A percentile compares a stretch with the other conserved stretches of the same genome.
These are phyloP conservation scores for Samsoniella hepiali DNA, from an alignment of 2,329 filamentous ascomycete genomes.

Conservation along the genomic window DNA sequence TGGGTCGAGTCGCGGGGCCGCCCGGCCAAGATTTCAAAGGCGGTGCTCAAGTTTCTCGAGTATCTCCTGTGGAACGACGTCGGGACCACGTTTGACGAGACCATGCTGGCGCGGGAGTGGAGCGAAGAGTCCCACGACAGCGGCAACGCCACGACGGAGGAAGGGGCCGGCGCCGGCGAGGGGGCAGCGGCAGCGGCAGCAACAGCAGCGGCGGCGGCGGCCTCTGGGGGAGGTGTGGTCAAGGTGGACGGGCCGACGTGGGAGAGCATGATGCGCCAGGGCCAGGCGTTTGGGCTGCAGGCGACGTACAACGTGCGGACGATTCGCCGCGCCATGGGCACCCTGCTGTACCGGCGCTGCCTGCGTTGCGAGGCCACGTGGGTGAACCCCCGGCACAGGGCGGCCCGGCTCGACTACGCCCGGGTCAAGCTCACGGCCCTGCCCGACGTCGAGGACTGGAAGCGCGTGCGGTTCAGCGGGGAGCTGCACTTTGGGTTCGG, in stretches of 20 bases:
- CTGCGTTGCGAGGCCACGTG: constrained; percentile 30
- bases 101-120: background rate
- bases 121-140: background rate
- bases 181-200: background rate
- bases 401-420: constrained; percentile 35
- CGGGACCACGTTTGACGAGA: constrained; percentile 21
- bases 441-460: constrained; percentile 33
- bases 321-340: constrained; percentile 38
- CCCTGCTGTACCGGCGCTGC: constrained; percentile 35
- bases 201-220: background rate
- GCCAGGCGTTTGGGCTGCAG: constrained; percentile 33
- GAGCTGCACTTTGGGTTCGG: constrained; percentile 40
- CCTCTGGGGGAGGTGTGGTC: background rate
- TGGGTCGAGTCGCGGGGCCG: constrained; percentile 39
- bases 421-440: constrained; percentile 32
- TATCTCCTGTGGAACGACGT: constrained; percentile 36
- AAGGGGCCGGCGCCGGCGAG: background rate
- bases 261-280: constrained; percentile 18
- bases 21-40: constrained; percentile 34
- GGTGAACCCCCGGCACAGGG: constrained; percentile 31
- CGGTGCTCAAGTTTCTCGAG: constrained; percentile 37
- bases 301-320: constrained; percentile 34
- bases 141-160: background rate
- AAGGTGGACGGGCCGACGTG: constrained; percentile 1
- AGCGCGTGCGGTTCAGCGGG: constrained; percentile 33